A percentile compares a stretch with the other conserved stretches of the same genome.
Conservation (phyloP, 2,329 filamentous ascomycete genomes). For the Colletotrichum ledebouriae region DNA sequence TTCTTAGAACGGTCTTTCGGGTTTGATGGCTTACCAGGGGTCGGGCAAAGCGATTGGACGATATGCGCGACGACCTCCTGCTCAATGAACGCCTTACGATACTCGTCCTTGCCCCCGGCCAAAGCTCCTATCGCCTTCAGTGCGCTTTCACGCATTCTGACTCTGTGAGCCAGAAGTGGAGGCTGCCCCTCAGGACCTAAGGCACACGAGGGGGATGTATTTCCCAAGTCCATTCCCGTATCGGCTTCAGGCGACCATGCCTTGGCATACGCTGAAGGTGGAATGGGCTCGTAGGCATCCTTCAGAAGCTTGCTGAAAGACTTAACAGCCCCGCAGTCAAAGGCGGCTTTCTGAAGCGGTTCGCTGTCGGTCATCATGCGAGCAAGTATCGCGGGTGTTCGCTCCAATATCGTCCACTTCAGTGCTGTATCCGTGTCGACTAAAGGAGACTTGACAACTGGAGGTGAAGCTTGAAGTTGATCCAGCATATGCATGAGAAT, state of each 20-base stretch:
- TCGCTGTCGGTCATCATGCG: conserved; percentile 84
- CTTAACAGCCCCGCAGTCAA: conserved; percentile 70
- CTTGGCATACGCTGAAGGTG: conserved; percentile 48
- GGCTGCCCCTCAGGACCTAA: conserved; percentile 74
- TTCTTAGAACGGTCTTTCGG: conserved; percentile 58
- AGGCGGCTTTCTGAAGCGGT: conserved; percentile 84
- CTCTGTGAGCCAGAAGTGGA: conserved; percentile 73
- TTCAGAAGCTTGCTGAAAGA: conserved; percentile 63
- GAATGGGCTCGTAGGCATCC: conserved; percentile 63
- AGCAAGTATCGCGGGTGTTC: conserved; percentile 81
- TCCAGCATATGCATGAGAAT: conserved; percentile 72
- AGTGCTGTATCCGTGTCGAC: conserved; percentile 55
- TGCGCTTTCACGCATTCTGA: conserved; percentile 81
- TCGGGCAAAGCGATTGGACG: conserved; percentile 79
- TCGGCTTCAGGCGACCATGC: conserved; percentile 57
- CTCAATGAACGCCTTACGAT: conserved; percentile 85
- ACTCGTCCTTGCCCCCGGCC: conserved; percentile 84
- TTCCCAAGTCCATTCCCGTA: conserved; percentile 51
- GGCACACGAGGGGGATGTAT: conserved; percentile 55
- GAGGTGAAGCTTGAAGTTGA: conserved; percentile 29
- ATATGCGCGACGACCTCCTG: conserved; percentile 85
- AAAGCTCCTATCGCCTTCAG: conserved; percentile 87
- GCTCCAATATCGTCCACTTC: conserved; percentile 72
- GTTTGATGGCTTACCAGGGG: conserved; percentile 64
- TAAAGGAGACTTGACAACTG: conserved; percentile 43